Evolutionary conservation across 768 basidiomycete species (phyloP), one percentile per base, ranked within the genome.

Genomic region (Mrakia frigida): DNA sequence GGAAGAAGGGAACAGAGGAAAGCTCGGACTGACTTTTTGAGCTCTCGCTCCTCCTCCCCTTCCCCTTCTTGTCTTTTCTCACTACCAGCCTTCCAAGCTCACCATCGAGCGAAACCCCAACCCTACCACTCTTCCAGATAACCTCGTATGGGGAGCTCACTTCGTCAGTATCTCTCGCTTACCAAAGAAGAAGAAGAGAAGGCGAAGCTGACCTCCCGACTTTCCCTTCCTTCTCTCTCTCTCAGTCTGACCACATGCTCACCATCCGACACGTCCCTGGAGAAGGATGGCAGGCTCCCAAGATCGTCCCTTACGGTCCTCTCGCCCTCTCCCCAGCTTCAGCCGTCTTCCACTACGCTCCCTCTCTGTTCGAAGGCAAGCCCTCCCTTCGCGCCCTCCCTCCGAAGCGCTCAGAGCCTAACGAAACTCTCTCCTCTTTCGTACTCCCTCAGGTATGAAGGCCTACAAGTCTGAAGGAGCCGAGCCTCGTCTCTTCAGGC

Each of bases 281-380:
- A 28, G 85, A 86, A 53, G 95, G 95, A n/a, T 98, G 95, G 94
- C 90, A 88, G 31, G 83, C 86, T 1, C 94, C 94, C 1, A 85
- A 89, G 80, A 96, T 98, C 78, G 86, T 87, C 79, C 93, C 94
- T 75, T 96, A 92, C 92, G 90, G 88, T 2, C 90, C 91, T 10
- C 84, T 94, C 60, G 81, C 84, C 28, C 85, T 94, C 25, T 90
- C 92, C 77, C 93, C 93, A 6, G 92, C 91, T 80, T 87, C 85
- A 82, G 88, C 92, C 78, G 94, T 94, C 28, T 73, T 75, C 28
- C 68, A 61, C 43, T 74, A 73, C 43, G 76, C 73, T 43, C 72
- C 70, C 0, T 68, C 39, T 43, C 74, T 79, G 2, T 79, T 80
- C 46, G 79, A 78, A 35, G 74, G 74, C 70, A 0, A 25, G 74